A percentile compares a stretch with the other conserved stretches of the same genome.
Evolutionary conservation across 202 grass and related monocot species (phyloP).

Genomic region (Setaria viridis): DNA sequence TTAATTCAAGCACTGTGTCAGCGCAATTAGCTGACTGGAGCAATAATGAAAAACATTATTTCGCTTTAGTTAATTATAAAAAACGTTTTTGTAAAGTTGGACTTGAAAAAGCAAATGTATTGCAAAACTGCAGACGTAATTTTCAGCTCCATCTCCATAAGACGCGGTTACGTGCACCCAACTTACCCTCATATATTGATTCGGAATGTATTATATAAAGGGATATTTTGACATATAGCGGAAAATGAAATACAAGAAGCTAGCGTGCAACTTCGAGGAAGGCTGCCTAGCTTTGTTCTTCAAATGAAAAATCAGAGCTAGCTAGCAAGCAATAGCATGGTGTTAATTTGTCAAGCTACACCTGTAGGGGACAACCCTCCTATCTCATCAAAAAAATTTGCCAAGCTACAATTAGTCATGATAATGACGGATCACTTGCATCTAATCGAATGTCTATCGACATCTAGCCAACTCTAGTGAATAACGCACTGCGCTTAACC

Average conservation of each 20-base stretch:
- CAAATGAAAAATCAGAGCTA: not conserved
- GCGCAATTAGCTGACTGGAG: not conserved
- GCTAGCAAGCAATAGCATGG: not conserved
- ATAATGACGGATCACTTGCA: not conserved
- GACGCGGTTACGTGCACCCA: no score
- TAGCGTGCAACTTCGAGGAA: not conserved
- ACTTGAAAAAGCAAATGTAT: not conserved
- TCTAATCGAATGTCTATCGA: not conserved
- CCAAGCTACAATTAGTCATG: not conserved
- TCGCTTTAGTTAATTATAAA: no score
- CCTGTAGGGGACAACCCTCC: no score
- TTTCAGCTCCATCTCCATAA: no score
- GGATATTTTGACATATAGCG: not conserved
- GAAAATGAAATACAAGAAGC: not conserved
- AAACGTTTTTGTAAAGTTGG: not conserved
- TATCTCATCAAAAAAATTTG: no score
- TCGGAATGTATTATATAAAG: not conserved
- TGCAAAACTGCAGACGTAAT: not conserved
- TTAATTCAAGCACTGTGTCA: not conserved
- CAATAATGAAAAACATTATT: not conserved
- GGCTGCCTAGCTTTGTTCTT: no score
- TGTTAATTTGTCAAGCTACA: not conserved
- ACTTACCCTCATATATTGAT: no score
- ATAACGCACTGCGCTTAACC: not conserved
- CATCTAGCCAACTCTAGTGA: conserved; percentile 7